Conservation (phyloP, 2,329 filamentous ascomycete species). For the Alternaria sp. region DNA sequence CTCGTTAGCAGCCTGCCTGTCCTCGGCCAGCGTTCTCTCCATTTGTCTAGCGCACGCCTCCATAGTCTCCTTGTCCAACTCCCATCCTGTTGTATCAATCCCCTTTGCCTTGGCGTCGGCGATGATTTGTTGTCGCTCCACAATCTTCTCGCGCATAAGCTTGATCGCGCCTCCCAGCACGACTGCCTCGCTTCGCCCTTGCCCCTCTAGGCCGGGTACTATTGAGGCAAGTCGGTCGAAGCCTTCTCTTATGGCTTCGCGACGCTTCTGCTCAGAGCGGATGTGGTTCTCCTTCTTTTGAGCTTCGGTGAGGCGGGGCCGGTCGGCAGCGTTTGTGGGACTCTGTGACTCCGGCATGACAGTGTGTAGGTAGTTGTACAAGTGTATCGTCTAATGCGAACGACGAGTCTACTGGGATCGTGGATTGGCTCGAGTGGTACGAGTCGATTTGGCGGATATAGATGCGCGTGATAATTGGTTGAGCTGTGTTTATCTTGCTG, state of each 20-base stretch:
- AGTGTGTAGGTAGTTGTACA: conserved; percentile 2
- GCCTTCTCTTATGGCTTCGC: conserved; percentile 79
- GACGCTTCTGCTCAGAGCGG: conserved; percentile 72
- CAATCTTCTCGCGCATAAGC: conserved; percentile 54
- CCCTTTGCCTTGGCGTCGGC: conserved; percentile 49
- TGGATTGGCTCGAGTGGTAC: conserved; percentile 5
- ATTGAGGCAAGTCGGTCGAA: conserved; percentile 83
- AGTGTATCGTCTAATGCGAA: conserved; percentile 4
- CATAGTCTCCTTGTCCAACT: conserved; percentile 42
- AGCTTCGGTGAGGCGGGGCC: conserved; percentile 72
- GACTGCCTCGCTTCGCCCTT: conserved; percentile 83
- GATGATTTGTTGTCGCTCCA: conserved; percentile 48
- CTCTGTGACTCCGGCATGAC: conserved; percentile 39
- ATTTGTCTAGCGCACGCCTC: conserved; percentile 40
- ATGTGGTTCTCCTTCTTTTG: conserved; percentile 81
- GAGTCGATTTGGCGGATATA: neutral
- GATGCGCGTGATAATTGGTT: neutral
- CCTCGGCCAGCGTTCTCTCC: conserved; percentile 33
- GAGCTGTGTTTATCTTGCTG: neutral
- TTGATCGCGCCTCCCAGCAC: conserved; percentile 70
- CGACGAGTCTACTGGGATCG: conserved; percentile 4
- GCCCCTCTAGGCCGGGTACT: conserved; percentile 82
- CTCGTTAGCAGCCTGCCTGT: conserved; percentile 19
- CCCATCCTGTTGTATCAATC: conserved; percentile 43
- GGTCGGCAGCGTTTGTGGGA: conserved; percentile 55